Evolutionary conservation across 163 green algal species (phyloP), one percentile per base, ranked within the genome.

Genomic region (Volvox carteri): DNA sequence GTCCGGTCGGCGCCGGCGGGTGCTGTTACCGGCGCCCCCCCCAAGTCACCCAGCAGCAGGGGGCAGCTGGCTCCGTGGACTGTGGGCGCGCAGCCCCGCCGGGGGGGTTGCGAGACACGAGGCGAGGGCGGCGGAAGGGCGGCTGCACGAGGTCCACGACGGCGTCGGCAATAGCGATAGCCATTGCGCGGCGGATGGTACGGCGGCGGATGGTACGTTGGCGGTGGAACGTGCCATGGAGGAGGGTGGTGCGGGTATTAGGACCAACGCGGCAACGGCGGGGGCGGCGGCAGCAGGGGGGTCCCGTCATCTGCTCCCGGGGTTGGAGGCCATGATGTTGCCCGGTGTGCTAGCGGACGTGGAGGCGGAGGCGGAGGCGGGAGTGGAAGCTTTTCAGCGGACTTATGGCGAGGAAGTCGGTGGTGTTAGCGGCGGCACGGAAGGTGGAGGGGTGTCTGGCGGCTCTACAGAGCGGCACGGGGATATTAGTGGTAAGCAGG

Each of bases 301-400:
- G n/a, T n/a, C n/a, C n/a, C n/a, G n/a, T n/a, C n/a, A n/a, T n/a
- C n/a, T n/a, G n/a, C n/a, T n/a, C n/a, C 41, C 41, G 8, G 72
- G 72, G 41, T 41, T 79, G 72, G 72, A 79, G 23, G 41, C 19
- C 41, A 79, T 79, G 72, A 8, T 79, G 4, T n/a, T n/a, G n/a
- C 12, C 35, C 68, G 68, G 7, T 23, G 28, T 67, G 56, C 56
- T 33, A 70, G 58, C 58, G 58, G 58, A 33, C 19, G 19, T 33
- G 58, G 14, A 23, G n/a, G n/a, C n/a, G n/a, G n/a, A n/a, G n/a
- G n/a, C n/a, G n/a, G n/a, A n/a, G n/a, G n/a, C n/a, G n/a, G n/a
- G n/a, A n/a, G n/a, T n/a, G n/a, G n/a, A n/a, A n/a, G n/a, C n/a
- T n/a, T n/a, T n/a, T n/a, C n/a, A 4, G 33, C 37, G 67, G 35